Evolutionary conservation across 345 rosid genomes (phyloP).

Genomic region (Turritis glabra): DNA sequence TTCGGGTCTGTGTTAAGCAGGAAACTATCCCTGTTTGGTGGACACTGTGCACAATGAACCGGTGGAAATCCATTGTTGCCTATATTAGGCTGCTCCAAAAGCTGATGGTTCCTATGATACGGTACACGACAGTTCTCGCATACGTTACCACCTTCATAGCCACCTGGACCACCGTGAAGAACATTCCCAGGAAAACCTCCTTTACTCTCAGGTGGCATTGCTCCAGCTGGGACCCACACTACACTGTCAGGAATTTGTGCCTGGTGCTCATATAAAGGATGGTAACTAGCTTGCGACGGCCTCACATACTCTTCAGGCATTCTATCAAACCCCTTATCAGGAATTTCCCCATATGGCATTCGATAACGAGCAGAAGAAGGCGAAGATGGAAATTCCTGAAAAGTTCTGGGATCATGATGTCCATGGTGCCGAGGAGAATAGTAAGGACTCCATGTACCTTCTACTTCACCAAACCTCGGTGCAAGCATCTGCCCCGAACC

Average conservation of each 20-base stretch:
- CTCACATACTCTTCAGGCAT: slow-evolving; percentile 69
- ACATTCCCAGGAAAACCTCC: slow-evolving; percentile 75
- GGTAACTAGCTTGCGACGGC: slow-evolving; percentile 56
- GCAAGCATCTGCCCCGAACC: slow-evolving; percentile 48
- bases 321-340: slow-evolving; percentile 64
- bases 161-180: slow-evolving; percentile 52
- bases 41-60: slow-evolving; percentile 57
- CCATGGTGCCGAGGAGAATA: slow-evolving; percentile 90
- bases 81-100: slow-evolving; percentile 60
- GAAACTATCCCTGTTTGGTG: slow-evolving; percentile 53
- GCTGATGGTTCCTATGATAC: slow-evolving; percentile 61
- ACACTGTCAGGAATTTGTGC: slow-evolving; percentile 62
- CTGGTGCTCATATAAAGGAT: slow-evolving; percentile 58
- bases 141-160: slow-evolving; percentile 59
- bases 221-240: slow-evolving; percentile 72
- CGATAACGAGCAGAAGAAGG: slow-evolving; percentile 76
- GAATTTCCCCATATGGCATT: slow-evolving; percentile 63
- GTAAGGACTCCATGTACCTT: slow-evolving; percentile 60
- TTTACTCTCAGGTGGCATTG: slow-evolving; percentile 58
- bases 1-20: slow-evolving; percentile 60
- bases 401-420: slow-evolving; percentile 64
- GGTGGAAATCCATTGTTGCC: slow-evolving; percentile 60
- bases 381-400: slow-evolving; percentile 68
- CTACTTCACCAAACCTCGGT: slow-evolving; percentile 73
- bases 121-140: slow-evolving; percentile 68